A percentile compares a stretch with the other conserved stretches of the same genome.
phyloP scores from a whole-genome alignment of 2,329 filamentous ascomycete species.

The Pochonia chlamydosporia region DNA sequence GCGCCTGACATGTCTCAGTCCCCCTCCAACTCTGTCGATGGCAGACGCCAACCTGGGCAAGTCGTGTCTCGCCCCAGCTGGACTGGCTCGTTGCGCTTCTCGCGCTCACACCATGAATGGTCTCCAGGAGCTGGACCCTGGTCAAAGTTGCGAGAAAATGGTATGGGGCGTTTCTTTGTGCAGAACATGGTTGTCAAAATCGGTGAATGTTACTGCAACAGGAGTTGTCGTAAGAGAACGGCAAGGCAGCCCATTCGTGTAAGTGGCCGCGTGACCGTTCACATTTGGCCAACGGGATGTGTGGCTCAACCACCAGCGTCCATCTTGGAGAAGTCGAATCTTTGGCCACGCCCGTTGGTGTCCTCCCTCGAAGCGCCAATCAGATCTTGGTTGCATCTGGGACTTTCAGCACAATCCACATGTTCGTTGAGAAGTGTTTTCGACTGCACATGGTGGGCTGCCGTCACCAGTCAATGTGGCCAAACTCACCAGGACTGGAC shows the following conservation, averaged over 20 bases:
- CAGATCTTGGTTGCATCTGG: neutral
- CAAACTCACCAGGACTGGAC: neutral
- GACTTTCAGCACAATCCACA: slow-evolving; percentile 1
- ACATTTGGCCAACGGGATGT: neutral
- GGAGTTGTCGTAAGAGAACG: neutral
- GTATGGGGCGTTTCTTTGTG: neutral
- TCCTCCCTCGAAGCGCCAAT: neutral
- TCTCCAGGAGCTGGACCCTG: neutral
- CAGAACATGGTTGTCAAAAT: slow-evolving; percentile 2
- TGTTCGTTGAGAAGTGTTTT: neutral
- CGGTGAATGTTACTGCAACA: slow-evolving; percentile 1
- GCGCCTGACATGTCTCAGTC: slow-evolving; percentile 8
- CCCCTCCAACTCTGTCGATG: slow-evolving; percentile 2
- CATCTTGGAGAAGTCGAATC: neutral
- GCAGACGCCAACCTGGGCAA: slow-evolving; percentile 1
- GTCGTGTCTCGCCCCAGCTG: slow-evolving; percentile 3
- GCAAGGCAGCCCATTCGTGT: slow-evolving; percentile 4
- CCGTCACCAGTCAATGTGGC: neutral
- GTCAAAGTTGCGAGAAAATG: neutral
- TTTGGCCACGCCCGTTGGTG: neutral
- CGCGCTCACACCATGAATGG: slow-evolving; percentile 1
- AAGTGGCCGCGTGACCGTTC: slow-evolving; percentile 3
- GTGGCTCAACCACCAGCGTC: slow-evolving; percentile 1
- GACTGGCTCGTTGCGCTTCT: neutral
- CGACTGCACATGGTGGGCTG: neutral